Base-by-base conservation (phyloP, 345 rosid genomes). In the Limnanthes douglasii region DNA sequence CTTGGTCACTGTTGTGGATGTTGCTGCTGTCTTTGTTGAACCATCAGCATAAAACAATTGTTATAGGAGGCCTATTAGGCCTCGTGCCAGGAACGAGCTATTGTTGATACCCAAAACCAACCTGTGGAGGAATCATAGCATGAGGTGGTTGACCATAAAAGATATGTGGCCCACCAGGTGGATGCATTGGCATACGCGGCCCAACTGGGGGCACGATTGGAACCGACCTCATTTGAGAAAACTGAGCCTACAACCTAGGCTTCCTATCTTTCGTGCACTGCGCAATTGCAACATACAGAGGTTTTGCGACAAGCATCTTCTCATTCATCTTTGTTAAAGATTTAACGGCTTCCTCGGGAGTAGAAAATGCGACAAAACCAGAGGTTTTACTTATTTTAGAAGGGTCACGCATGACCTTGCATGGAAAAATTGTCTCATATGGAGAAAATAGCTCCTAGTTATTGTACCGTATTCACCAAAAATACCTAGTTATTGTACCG, bases 271-370 rank as follows among this genome's bases (percentile, higher is more conserved):
- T 84, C 51, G 71, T 78, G 25, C 78, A 41, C 20, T 78, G 84
- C 13, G 92, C 92, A 50, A 61, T 66, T 3, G 85, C 92, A 56
- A 74, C 92, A 59, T 71, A 78, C 1, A 78, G 60, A 3, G 81
- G 84, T 57, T 78, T 74, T 66, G 64, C 61, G 23, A 54, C 73
- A 29, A 78, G 42, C 72, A 78, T 78, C 50, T 74, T 78, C 15
- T 78, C 75, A 45, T 66, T 63, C 92, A 90, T 90, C 79, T 84
- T 92, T n/a, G n/a, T 73, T 63, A 73, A 77, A 57, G 83, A 77
- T 69, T 65, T 64, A 30, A 65, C 41, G 15, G 83, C 83, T 53
- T 73, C 83, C 18, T 73, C 83, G 11, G 78, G 60, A 56, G 65
- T 66, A 0, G 73, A 58, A 47, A 69, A 69, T 17, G 82, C 71